These are phyloP conservation scores for Balakata baccata DNA, from an alignment of 345 rosid species.

Conservation along the genomic window DNA sequence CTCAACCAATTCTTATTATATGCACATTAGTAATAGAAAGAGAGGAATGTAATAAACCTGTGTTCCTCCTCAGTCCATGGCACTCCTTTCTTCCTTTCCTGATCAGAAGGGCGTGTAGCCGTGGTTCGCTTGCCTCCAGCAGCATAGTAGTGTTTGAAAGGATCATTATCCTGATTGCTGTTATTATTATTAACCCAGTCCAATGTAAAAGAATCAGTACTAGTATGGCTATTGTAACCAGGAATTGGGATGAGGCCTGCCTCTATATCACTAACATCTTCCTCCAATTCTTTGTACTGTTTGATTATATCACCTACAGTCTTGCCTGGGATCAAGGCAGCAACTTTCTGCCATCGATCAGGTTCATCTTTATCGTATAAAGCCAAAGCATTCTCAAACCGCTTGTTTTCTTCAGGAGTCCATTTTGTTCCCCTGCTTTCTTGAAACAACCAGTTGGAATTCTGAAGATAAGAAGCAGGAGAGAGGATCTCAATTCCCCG, in stretches of 20 bases:
- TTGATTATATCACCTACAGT: constrained; percentile 83
- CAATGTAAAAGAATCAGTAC: constrained; percentile 67
- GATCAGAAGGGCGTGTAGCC: constrained; percentile 57
- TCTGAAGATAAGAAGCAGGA: constrained; percentile 57
- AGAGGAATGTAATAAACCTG: constrained; percentile 47
- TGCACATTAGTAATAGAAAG: background rate
- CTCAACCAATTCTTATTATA: background rate
- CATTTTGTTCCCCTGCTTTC: constrained; percentile 63
- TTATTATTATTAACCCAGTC: constrained; percentile 52
- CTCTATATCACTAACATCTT: constrained; percentile 90
- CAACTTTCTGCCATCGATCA: constrained; percentile 83
- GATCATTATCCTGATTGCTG: constrained; percentile 38
- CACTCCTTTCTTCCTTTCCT: constrained; percentile 95
- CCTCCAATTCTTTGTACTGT: constrained; percentile 85
- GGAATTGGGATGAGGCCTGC: constrained; percentile 88
- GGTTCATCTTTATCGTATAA: constrained; percentile 79
- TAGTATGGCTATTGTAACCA: constrained; percentile 41
- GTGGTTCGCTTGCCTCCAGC: constrained; percentile 67
- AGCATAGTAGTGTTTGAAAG: constrained; percentile 44
- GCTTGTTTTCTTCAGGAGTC: constrained; percentile 92
- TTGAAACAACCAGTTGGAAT: constrained; percentile 82
- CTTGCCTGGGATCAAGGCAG: constrained; percentile 90
- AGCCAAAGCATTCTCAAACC: constrained; percentile 89
- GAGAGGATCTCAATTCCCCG: constrained; percentile 62
- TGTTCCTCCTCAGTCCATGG: constrained; percentile 99